Conservation (phyloP, 352 stramenopile genomes). For the Aphanomyces invadans region DNA sequence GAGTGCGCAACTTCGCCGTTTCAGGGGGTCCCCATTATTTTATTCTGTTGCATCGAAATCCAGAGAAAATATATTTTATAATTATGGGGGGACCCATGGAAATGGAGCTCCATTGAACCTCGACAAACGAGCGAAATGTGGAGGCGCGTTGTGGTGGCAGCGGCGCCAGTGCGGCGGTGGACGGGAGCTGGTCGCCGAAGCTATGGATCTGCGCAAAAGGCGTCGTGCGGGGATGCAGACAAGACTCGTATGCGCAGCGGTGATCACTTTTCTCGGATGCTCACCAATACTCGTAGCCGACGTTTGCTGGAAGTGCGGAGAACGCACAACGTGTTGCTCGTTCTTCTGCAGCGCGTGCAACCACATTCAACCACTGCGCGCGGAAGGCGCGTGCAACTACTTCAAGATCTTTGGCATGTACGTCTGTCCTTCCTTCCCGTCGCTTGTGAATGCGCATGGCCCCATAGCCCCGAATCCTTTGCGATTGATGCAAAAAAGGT, state of each 20-base stretch:
- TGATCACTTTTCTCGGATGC: too few species aligned
- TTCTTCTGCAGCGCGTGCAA: conserved; percentile 79
- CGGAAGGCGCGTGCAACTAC: conserved; percentile 64
- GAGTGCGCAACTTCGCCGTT: too few species aligned
- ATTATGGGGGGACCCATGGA: neutral
- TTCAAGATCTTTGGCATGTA: conserved; percentile 84
- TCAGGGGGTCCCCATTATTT: too few species aligned
- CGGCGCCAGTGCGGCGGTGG: neutral
- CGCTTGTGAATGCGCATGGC: neutral
- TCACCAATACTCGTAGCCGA: conserved; percentile 26
- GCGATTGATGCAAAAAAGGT: conserved; percentile 70
- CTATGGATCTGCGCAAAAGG: neutral
- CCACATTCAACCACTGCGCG: conserved; percentile 61
- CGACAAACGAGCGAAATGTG: neutral
- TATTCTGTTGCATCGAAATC: neutral
- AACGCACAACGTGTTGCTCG: conserved; percentile 68
- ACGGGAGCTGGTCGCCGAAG: neutral
- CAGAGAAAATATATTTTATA: neutral
- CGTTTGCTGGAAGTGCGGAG: conserved; percentile 77
- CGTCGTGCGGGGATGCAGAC: neutral
- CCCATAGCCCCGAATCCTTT: conserved; percentile 63
- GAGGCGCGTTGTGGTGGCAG: neutral
- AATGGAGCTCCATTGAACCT: neutral
- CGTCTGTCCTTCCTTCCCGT: conserved; percentile 18
- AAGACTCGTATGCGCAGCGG: neutral